A percentile compares a stretch with the other conserved stretches of the same genome.
Evolutionary conservation across 305 asterid species (phyloP).

Genomic region (Fraxinus latifolia): DNA sequence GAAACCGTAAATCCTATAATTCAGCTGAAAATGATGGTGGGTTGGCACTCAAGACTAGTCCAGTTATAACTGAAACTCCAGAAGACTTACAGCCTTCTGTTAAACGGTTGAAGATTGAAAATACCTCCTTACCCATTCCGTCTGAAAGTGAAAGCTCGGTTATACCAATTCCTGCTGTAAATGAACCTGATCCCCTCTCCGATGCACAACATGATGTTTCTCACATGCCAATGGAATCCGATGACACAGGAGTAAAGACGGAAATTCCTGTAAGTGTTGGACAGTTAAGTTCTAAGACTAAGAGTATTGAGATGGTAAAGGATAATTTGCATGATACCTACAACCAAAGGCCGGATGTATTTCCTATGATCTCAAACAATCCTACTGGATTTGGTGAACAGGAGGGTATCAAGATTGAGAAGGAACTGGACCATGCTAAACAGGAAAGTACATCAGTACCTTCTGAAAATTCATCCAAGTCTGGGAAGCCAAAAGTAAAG

Average conservation of each 20-base stretch:
- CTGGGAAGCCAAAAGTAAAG: constrained; percentile 88
- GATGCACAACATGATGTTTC: constrained; percentile 35
- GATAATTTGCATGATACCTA: constrained; percentile 44
- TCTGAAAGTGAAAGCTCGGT: constrained; percentile 44
- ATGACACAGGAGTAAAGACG: constrained; percentile 48
- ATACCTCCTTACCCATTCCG: constrained; percentile 37
- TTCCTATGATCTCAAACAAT: constrained; percentile 38
- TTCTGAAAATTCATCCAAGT: constrained; percentile 63
- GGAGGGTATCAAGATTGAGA: constrained; percentile 55
- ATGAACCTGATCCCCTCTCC: constrained; percentile 36
- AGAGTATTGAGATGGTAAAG: constrained; percentile 37
- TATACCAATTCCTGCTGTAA: constrained; percentile 38
- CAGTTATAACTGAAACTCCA: constrained; percentile 42
- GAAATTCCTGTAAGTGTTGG: constrained; percentile 47
- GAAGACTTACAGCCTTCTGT: constrained; percentile 65
- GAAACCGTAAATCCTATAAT: constrained; percentile 46
- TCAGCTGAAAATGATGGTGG: constrained; percentile 46
- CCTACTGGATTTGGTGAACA: constrained; percentile 42
- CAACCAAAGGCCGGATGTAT: constrained; percentile 40
- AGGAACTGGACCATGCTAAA: constrained; percentile 53
- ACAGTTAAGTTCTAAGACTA: constrained; percentile 47
- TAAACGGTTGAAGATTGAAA: constrained; percentile 79
- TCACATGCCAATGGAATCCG: constrained; percentile 43
- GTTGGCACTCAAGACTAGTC: constrained; percentile 34
- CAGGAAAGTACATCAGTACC: constrained; percentile 47